Evolutionary conservation across 495 filamentous ascomycete genomes (phyloP).

Genomic region (Penicillium pancosmium): DNA sequence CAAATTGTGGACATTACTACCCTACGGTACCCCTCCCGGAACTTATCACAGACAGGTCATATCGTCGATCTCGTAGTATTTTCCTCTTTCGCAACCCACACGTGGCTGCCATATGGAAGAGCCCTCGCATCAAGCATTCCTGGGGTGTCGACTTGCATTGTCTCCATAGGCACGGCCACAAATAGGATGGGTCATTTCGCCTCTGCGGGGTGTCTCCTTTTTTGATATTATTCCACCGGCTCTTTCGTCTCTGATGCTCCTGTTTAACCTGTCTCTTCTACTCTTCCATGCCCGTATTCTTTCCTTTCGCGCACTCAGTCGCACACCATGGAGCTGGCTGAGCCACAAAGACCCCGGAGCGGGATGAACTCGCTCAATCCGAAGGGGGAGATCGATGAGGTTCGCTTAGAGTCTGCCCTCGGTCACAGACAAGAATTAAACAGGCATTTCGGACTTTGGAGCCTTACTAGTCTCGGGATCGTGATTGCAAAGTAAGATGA

Average conservation of each 20-base stretch:
- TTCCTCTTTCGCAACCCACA: slow-evolving; percentile 15
- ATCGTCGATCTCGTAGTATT: slow-evolving; percentile 12
- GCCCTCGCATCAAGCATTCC: slow-evolving; percentile 30
- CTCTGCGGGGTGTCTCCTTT: slow-evolving; percentile 8
- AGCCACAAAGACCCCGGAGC: slow-evolving; percentile 8
- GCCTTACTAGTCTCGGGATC: slow-evolving; percentile 48
- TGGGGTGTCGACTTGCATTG: slow-evolving; percentile 13
- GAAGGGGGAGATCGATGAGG: slow-evolving; percentile 36
- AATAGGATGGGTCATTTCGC: slow-evolving; percentile 16
- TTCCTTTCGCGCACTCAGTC: not conserved
- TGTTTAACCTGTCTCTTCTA: not conserved
- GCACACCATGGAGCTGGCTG: slow-evolving; percentile 14
- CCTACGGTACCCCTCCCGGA: slow-evolving; percentile 3
- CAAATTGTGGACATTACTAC: not conserved
- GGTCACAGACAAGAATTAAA: slow-evolving; percentile 48
- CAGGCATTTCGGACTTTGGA: slow-evolving; percentile 45
- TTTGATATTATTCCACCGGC: not conserved
- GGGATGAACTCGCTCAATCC: slow-evolving; percentile 16
- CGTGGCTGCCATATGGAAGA: slow-evolving; percentile 34
- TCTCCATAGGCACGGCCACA: slow-evolving; percentile 10
- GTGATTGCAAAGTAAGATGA: slow-evolving; percentile 48
- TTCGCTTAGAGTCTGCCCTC: slow-evolving; percentile 45
- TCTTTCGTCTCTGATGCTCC: not conserved
- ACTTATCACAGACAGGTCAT: slow-evolving; percentile 7
- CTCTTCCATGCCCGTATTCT: not conserved